Percentiles rank a stretch among this genome's conserved stretches.
phyloP scores from a whole-genome alignment of 2,329 filamentous ascomycete species.

The Sporothrix humicola region DNA sequence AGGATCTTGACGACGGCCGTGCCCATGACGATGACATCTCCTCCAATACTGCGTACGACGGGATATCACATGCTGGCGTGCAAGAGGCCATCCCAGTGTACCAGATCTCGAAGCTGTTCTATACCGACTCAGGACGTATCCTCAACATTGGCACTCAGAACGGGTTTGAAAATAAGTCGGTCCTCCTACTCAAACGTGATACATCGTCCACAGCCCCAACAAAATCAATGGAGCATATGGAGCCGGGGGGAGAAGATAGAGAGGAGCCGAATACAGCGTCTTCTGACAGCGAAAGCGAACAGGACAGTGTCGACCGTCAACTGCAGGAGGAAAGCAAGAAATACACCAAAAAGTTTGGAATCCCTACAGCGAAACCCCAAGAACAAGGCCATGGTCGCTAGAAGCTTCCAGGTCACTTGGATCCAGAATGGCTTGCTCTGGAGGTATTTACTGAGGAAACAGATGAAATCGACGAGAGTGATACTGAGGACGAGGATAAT shows the following conservation, averaged over 20 bases:
- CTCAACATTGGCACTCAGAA: constrained; percentile 71
- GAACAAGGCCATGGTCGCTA: constrained; percentile 48
- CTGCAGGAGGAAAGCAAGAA: constrained; percentile 47
- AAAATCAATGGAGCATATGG: constrained; percentile 41
- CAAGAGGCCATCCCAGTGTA: constrained; percentile 60
- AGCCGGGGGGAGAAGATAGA: constrained; percentile 38
- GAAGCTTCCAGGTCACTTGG: constrained; percentile 74
- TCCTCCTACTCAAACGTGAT: constrained; percentile 77
- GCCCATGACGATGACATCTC: constrained; percentile 52
- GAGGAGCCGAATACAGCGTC: constrained; percentile 33
- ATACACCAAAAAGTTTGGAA: not conserved
- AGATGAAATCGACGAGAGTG: constrained; percentile 42
- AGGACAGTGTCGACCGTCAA: constrained; percentile 56
- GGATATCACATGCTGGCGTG: constrained; percentile 53
- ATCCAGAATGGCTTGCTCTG: constrained; percentile 89
- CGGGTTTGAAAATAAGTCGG: constrained; percentile 73
- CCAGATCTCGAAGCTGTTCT: constrained; percentile 86
- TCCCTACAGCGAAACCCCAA: not conserved
- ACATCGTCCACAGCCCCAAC: constrained; percentile 63
- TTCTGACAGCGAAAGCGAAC: constrained; percentile 43
- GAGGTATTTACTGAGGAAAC: constrained; percentile 75
- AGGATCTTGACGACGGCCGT: constrained; percentile 72
- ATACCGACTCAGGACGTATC: constrained; percentile 87
- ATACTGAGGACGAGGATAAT: constrained; percentile 35
- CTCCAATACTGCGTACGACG: constrained; percentile 47